These are phyloP conservation scores for Pleoardoris graminearum DNA, from an alignment of 2,329 filamentous ascomycete species.

Conservation along the genomic window DNA sequence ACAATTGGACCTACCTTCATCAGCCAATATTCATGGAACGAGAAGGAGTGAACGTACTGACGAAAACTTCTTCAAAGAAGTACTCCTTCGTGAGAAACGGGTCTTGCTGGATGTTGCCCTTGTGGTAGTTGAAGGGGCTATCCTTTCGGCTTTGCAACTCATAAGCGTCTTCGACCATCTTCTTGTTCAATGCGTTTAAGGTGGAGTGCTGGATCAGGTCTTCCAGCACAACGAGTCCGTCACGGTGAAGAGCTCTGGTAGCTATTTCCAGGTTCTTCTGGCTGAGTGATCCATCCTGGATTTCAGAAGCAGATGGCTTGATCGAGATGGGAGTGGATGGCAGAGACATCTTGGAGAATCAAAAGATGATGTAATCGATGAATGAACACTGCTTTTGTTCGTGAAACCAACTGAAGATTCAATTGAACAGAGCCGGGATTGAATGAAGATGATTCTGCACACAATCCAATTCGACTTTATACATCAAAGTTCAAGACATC, in stretches of 20 bases:
- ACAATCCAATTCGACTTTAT: background rate
- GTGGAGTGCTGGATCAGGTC: slow-evolving; percentile 48
- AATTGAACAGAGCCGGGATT: slow-evolving; percentile 2
- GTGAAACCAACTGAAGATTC: background rate
- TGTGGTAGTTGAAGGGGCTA: slow-evolving; percentile 65
- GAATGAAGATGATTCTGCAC: background rate
- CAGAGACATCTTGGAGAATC: slow-evolving; percentile 22
- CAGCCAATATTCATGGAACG: background rate
- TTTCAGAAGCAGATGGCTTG: slow-evolving; percentile 49
- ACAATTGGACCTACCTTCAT: slow-evolving; percentile 55
- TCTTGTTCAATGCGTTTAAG: slow-evolving; percentile 60
- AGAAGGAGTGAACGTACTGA: slow-evolving; percentile 49
- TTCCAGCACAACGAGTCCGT: slow-evolving; percentile 41
- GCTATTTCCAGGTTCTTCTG: slow-evolving; percentile 59
- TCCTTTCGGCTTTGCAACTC: slow-evolving; percentile 56
- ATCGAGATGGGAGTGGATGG: slow-evolving; percentile 40
- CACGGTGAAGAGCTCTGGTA: slow-evolving; percentile 30
- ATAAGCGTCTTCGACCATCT: slow-evolving; percentile 63
- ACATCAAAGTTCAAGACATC: background rate
- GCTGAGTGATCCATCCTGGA: slow-evolving; percentile 45
- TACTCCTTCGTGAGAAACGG: slow-evolving; percentile 54
- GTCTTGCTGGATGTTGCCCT: slow-evolving; percentile 65
- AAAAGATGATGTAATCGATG: background rate
- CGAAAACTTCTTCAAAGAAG: slow-evolving; percentile 51
- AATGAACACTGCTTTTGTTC: background rate